Base-by-base conservation (phyloP, 2,329 filamentous ascomycete species). In the Peltaster fructicola region DNA sequence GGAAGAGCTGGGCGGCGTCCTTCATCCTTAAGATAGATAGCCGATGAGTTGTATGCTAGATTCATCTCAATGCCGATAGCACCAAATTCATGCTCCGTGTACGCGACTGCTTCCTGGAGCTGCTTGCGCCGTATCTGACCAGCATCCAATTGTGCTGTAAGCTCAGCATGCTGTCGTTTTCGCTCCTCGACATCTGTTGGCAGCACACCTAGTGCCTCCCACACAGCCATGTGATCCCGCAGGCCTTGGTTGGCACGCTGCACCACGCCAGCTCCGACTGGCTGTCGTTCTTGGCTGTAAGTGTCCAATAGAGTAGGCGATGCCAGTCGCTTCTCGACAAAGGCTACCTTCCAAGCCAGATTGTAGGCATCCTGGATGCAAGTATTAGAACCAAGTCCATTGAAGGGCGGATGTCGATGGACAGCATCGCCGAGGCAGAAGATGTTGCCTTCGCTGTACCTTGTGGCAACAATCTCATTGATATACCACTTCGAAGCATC, bases 51-150 rank as follows among this genome's bases (percentile, higher is more conserved):
- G 34, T 72, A 73, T 4, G 47, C 48, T 38, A 72, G 68, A 35
- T 62, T 63, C 65, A 70, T 70, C 36, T 69, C 64, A 8, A 63
- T 50, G 2, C 67, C 68, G 8, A 72, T 49, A 3, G 53, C 65
- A 29, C 66, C 61, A 31, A 63, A 65, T 38, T 49, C 47, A 13
- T 47, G 43, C 14, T 37, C 37, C 3, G 40, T 41, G 21, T 46
- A 37, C 9, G 38, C 36, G 23, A 49, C 33, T 7, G 39, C 38
- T 17, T 43, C 35, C n/a, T 32, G 29, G 4, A 47, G 31, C 18
- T 37, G 31, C 31, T 45, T 34, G 5, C 63, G 50, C 23, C 52
- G 45, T 18, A 53, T 50, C 1, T 53, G 30, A 3, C 43, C 45
- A 8, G 35, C 38, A 26, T 33, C 28, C 7, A 41, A 41, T 2